Percentiles rank a stretch among this genome's conserved stretches.
Conservation (phyloP, 805 yeast species). For the Huiozyma naganishii region DNA sequence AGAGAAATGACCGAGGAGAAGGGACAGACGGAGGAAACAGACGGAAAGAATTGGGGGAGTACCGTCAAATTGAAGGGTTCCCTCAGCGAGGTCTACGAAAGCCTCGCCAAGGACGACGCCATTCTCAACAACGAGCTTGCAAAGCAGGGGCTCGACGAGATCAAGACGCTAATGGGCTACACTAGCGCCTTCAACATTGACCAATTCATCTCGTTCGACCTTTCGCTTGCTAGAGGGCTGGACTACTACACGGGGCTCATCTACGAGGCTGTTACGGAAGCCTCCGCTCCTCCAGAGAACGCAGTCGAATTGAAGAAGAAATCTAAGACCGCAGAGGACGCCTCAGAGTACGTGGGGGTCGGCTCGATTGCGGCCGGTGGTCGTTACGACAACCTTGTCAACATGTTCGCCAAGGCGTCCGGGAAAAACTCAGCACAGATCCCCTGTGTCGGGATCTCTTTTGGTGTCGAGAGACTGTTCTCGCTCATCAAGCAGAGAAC, state of each 20-base stretch:
- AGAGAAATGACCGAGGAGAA: constrained; percentile 88
- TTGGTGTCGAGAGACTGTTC: constrained; percentile 92
- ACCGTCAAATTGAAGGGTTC: constrained; percentile 80
- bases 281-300: constrained; percentile 88
- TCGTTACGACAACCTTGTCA: constrained; percentile 90
- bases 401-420: constrained; percentile 82
- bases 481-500: constrained; percentile 76
- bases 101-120: constrained; percentile 45
- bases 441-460: constrained; percentile 96
- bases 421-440: constrained; percentile 71
- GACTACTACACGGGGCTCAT: constrained; percentile 97
- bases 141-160: constrained; percentile 69
- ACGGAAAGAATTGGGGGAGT: constrained; percentile 75
- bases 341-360: constrained; percentile 92
- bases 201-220: constrained; percentile 65
- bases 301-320: constrained; percentile 56
- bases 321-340: constrained; percentile 54
- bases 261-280: constrained; percentile 91
- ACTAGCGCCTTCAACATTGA: constrained; percentile 74
- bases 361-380: constrained; percentile 99
- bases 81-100: constrained; percentile 48
- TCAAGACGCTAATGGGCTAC: constrained; percentile 63
- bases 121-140: constrained; percentile 63
- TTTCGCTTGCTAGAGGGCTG: constrained; percentile 92
- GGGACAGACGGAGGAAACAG: constrained; percentile 82